Base-by-base conservation (phyloP, 2,329 filamentous ascomycete genomes). In the Lecanicillium sp. region DNA sequence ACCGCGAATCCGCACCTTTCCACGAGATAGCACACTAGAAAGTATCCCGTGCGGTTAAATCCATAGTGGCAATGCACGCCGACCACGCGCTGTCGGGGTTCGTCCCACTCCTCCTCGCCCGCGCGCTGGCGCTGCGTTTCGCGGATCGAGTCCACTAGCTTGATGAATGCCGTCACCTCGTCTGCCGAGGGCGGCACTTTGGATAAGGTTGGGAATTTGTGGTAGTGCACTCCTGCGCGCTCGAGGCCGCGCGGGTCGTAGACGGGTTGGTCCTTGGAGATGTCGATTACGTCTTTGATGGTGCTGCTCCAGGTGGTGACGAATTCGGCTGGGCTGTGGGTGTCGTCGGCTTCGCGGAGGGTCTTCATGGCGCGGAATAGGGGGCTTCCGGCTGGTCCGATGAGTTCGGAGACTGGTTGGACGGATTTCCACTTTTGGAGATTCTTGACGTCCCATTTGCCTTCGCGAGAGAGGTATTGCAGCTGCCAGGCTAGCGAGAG, bases 391-490 rank as follows among this genome's bases (percentile, higher is more conserved):
- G 53, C 37, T 5, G 46, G 60, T 3, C 75, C 85, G 43, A 96
- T 92, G 4, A 82, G 79, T 2, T 74, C 71, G 0, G 85, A 94
- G 2, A 94, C 85, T 0, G 88, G 84, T 2, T 67, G 62, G 1
- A 94, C 83, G 14, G 78, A 78, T 57, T 85, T 75, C 90, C 90
- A 96, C 56, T 96, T 96, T 43, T 75, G 79, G 9, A 95, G 70
- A 53, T 96, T 96, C 64, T 96, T 96, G 48, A 96, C 87, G 54
- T 95, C 90, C 90, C 90, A 96, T 63, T 96, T 96, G 3, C 89
- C 89, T 48, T 88, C 85, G 2, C 83, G 86, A 3, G 84, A 86
- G 17, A 96, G 76, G 51, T 92, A 83, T 51, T 90, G 84, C 13
- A 96, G 69, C 60, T 96, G 90, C 89, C 90, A 96, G 31, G 83